Evolutionary conservation across 83 land plant species (phyloP).

Genomic region (Thuja plicata): DNA sequence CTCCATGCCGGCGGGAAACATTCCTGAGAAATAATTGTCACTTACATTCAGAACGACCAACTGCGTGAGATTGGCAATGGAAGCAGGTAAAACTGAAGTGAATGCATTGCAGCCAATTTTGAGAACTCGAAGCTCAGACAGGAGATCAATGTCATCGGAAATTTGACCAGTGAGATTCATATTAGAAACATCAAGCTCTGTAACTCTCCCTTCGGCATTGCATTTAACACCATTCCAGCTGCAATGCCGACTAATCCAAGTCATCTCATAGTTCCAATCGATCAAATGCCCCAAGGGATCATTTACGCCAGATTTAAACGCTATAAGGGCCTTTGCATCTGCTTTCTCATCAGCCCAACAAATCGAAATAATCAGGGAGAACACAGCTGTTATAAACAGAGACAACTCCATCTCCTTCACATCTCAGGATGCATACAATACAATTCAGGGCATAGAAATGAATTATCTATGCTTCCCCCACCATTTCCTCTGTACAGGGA

Average conservation of each 20-base stretch:
- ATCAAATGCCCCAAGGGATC: slow-evolving; percentile 39
- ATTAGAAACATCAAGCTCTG: slow-evolving; percentile 41
- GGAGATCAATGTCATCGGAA: slow-evolving; percentile 28
- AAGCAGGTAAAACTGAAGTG: slow-evolving; percentile 38
- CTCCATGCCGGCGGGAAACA: slow-evolving; percentile 57
- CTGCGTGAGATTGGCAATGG: slow-evolving; percentile 37
- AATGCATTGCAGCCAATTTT: slow-evolving; percentile 57
- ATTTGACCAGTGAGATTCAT: slow-evolving; percentile 59
- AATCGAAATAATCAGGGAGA: not conserved
- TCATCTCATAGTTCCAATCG: slow-evolving; percentile 36
- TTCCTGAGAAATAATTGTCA: slow-evolving; percentile 41
- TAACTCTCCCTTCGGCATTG: slow-evolving; percentile 37
- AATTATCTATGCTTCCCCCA: not conserved
- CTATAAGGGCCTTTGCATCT: slow-evolving; percentile 32
- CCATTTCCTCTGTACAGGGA: not conserved
- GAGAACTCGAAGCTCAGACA: slow-evolving; percentile 35
- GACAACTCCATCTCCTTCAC: not conserved
- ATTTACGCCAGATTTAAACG: slow-evolving; percentile 37
- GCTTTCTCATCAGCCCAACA: not conserved
- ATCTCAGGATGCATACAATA: not conserved
- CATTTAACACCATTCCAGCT: slow-evolving; percentile 77
- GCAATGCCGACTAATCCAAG: slow-evolving; percentile 24
- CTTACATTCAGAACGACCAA: slow-evolving; percentile 48
- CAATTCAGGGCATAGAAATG: not conserved
- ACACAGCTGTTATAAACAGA: not conserved